Conservation (phyloP, 2,329 filamentous ascomycete genomes). For the Cryphonectria radicalis region DNA sequence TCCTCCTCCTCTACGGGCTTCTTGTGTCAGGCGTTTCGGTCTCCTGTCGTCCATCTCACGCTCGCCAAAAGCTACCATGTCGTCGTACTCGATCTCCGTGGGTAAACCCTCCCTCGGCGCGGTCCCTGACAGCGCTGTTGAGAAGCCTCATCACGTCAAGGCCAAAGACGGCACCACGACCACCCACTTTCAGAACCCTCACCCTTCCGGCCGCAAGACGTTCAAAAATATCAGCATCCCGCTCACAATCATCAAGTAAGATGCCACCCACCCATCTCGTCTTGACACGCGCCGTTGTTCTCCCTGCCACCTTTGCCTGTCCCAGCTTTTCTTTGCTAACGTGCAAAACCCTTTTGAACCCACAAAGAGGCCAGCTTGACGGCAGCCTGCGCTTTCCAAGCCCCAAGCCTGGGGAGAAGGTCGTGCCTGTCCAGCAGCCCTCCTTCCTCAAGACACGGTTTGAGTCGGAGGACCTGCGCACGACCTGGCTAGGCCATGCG, state of each 20-base stretch:
- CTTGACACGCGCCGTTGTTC: too few relatives aligned
- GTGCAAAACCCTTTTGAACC: neutral
- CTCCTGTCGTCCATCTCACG: neutral
- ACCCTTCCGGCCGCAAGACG: slow-evolving; percentile 48
- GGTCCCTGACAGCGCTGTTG: slow-evolving; percentile 47
- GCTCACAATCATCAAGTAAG: slow-evolving; percentile 43
- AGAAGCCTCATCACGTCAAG: slow-evolving; percentile 54
- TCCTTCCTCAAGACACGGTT: slow-evolving; percentile 66
- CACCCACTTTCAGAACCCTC: slow-evolving; percentile 54
- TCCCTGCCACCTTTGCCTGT: neutral
- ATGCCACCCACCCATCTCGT: neutral
- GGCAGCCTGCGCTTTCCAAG: slow-evolving; percentile 56
- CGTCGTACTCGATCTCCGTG: slow-evolving; percentile 37
- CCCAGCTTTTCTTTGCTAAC: slow-evolving; percentile 16
- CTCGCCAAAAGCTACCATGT: slow-evolving; percentile 8
- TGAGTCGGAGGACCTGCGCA: slow-evolving; percentile 65
- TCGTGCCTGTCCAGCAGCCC: slow-evolving; percentile 69
- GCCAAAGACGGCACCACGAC: slow-evolving; percentile 43
- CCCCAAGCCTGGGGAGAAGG: slow-evolving; percentile 58
- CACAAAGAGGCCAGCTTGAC: slow-evolving; percentile 30
- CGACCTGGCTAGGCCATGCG: slow-evolving; percentile 94
- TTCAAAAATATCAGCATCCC: slow-evolving; percentile 33
- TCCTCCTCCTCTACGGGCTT: neutral
- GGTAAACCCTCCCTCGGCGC: slow-evolving; percentile 41
- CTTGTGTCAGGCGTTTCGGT: neutral